These are phyloP conservation scores for Penicillium sp. DNA, from an alignment of 2,329 filamentous ascomycete genomes.

Conservation along the genomic window DNA sequence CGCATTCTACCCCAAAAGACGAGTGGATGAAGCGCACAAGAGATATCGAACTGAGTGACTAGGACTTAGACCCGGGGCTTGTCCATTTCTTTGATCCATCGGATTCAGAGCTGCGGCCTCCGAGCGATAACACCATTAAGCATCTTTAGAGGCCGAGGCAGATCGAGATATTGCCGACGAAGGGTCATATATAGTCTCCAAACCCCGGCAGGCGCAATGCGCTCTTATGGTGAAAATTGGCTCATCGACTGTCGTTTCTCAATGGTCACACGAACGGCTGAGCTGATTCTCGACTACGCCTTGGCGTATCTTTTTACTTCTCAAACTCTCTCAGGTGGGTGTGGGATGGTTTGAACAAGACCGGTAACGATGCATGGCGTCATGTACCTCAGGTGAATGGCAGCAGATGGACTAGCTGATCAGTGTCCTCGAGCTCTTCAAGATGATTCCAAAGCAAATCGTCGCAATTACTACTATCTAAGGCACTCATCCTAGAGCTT, in stretches of 20 bases:
- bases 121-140: neutral
- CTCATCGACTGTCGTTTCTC: neutral
- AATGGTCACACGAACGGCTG: neutral
- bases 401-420: slow-evolving; percentile 13
- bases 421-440: slow-evolving; percentile 19
- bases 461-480: slow-evolving; percentile 13
- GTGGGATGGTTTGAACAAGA: slow-evolving; percentile 1
- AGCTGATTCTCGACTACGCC: neutral
- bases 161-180: slow-evolving; percentile 2
- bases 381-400: slow-evolving; percentile 3
- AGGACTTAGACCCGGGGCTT: neutral
- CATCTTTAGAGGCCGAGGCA: slow-evolving; percentile 1
- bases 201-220: slow-evolving; percentile 17
- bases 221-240: slow-evolving; percentile 19
- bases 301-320: slow-evolving; percentile 22
- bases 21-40: neutral
- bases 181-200: slow-evolving; percentile 14
- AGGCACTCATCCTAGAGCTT: slow-evolving; percentile 8
- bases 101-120: neutral
- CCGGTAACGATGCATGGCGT: neutral
- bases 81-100: neutral
- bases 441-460: slow-evolving; percentile 12
- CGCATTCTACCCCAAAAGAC: neutral
- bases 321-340: neutral
- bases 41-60: neutral